Evolutionary conservation across 2,329 filamentous ascomycete species (phyloP).

Genomic region (Claviceps citrina): DNA sequence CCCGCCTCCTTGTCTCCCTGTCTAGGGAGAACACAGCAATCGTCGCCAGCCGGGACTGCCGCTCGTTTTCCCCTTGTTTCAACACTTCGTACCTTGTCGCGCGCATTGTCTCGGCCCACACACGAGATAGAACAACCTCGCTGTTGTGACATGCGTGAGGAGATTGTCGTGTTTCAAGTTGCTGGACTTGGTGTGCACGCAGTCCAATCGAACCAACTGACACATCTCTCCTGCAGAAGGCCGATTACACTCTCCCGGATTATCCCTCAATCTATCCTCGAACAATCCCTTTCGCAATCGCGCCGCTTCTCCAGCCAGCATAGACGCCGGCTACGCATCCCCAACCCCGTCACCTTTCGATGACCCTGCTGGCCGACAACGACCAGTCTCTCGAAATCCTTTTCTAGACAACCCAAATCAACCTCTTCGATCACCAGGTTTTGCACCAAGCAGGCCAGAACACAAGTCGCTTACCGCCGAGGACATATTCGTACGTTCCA

Average conservation of each 20-base stretch:
- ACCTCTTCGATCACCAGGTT: conserved; percentile 27
- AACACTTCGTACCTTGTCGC: not conserved
- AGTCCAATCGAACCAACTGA: conserved; percentile 1
- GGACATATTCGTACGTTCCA: conserved; percentile 59
- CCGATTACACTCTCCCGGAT: conserved; percentile 19
- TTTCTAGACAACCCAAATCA: conserved; percentile 47
- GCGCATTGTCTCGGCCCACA: conserved; percentile 5
- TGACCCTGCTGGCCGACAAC: conserved; percentile 32
- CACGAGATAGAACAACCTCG: not conserved
- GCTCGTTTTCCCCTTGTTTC: not conserved
- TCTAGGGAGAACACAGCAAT: not conserved
- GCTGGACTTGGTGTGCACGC: conserved; percentile 1
- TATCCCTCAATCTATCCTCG: conserved; percentile 56
- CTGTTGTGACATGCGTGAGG: conserved; percentile 7
- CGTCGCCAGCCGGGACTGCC: not conserved
- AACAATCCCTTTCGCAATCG: conserved; percentile 73
- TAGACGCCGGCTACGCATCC: conserved; percentile 19
- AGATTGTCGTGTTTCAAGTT: conserved; percentile 13
- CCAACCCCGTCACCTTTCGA: conserved; percentile 43
- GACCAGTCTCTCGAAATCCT: conserved; percentile 58
- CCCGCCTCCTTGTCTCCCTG: not conserved
- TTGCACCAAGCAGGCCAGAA: conserved; percentile 34
- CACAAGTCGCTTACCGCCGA: conserved; percentile 39
- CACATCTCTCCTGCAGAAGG: conserved; percentile 9
- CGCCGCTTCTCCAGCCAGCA: conserved; percentile 41